Percentiles rank a stretch among this genome's conserved stretches.
Evolutionary conservation across 2,329 filamentous ascomycete species (phyloP).

Genomic region (Xylaria sp.): DNA sequence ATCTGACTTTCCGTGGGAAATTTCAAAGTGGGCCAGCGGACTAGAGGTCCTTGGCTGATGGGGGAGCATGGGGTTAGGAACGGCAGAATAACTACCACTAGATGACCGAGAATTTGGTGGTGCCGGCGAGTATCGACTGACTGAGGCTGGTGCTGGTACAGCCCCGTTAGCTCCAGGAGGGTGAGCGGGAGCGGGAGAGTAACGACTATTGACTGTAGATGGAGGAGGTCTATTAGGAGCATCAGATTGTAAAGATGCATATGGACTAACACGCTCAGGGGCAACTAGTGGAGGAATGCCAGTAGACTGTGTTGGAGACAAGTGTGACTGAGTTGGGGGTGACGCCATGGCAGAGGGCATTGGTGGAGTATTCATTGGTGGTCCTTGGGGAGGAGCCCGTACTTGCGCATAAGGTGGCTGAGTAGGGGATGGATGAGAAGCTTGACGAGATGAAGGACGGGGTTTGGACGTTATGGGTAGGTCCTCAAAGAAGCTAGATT

Average conservation of each 20-base stretch:
- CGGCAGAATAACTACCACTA: constrained; percentile 55
- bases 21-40: constrained; percentile 72
- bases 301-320: constrained; percentile 44
- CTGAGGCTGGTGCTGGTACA: constrained; percentile 51
- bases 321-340: constrained; percentile 36
- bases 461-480: constrained; percentile 72
- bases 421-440: constrained; percentile 57
- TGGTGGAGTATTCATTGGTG: constrained; percentile 42
- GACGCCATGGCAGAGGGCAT: constrained; percentile 38
- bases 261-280: constrained; percentile 64
- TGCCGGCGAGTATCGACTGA: constrained; percentile 67
- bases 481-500: constrained; percentile 80
- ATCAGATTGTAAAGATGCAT: constrained; percentile 59
- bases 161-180: constrained; percentile 55
- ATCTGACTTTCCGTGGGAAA: constrained; percentile 56
- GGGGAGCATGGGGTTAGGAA: constrained; percentile 61
- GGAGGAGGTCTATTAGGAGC: constrained; percentile 48
- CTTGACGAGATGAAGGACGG: constrained; percentile 69
- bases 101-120: constrained; percentile 55
- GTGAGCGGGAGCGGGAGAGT: constrained; percentile 69
- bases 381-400: constrained; percentile 48
- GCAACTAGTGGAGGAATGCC: constrained; percentile 60
- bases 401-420: constrained; percentile 53
- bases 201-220: constrained; percentile 57
- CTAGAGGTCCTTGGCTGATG: constrained; percentile 74